Conservation (phyloP, 208 protist species). For the Acanthamoeba sp. region DNA sequence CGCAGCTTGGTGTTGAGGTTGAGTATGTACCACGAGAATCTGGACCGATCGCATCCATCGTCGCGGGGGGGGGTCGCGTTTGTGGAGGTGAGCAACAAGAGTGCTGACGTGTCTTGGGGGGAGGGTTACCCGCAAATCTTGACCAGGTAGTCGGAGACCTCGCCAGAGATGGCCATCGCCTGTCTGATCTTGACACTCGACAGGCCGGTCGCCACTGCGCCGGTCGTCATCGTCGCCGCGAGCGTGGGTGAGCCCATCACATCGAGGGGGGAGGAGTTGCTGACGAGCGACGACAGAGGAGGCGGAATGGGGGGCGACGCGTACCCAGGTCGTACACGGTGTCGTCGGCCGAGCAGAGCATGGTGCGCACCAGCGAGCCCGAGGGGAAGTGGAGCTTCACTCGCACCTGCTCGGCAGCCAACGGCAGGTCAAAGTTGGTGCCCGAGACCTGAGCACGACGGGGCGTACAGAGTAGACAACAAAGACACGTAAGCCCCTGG, state of each 20-base stretch:
- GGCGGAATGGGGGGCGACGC: not conserved
- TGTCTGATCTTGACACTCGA: constrained; percentile 30
- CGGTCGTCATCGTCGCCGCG: too few species aligned
- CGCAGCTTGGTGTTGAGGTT: constrained; percentile 7
- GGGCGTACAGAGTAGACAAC: too few species aligned
- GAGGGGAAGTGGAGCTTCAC: constrained; percentile 37
- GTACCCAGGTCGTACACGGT: constrained; percentile 3
- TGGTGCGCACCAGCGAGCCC: not conserved
- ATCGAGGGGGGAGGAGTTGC: too few species aligned
- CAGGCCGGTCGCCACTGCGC: not conserved
- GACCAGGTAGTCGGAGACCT: not conserved
- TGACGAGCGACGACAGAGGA: not conserved
- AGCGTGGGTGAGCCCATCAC: too few species aligned
- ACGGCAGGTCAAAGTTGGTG: constrained; percentile 1
- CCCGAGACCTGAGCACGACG: not conserved
- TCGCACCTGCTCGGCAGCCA: constrained; percentile 9
- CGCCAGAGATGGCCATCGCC: not conserved
- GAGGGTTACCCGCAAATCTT: constrained; percentile 11
- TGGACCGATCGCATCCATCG: not conserved
- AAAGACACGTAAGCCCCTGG: too few species aligned
- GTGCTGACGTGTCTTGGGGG: not conserved
- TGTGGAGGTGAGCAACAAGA: not conserved
- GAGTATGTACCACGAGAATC: constrained; percentile 1
- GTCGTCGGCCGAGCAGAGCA: constrained; percentile 19
- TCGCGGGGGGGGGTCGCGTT: too few species aligned